Conservation (phyloP, 1,284 basidiomycete species). For the Acaromyces ingoldii region DNA sequence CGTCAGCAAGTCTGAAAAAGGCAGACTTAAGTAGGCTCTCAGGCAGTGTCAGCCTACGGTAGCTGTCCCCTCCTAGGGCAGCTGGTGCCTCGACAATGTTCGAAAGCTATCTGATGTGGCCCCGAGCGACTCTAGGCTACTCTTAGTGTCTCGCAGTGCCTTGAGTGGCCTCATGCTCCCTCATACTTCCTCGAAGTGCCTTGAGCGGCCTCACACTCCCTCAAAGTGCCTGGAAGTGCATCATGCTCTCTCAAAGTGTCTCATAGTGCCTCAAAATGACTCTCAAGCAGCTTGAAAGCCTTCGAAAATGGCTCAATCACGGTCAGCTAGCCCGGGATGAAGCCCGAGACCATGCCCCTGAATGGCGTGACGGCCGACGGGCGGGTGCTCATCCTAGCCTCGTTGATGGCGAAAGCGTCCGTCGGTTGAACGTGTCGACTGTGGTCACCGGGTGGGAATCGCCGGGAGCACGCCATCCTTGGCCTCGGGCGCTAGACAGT, state of each 20-base stretch:
- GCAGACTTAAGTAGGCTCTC: neutral
- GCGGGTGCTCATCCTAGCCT: no score
- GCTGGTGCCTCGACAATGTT: neutral
- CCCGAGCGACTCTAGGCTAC: neutral
- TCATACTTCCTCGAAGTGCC: neutral
- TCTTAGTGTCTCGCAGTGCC: neutral
- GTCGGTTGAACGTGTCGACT: no score
- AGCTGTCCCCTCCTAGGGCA: neutral
- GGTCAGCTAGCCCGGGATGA: no score
- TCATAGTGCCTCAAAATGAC: neutral
- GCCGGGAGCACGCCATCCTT: no score
- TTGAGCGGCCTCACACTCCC: neutral
- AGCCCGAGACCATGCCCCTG: no score
- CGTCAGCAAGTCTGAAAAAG: neutral
- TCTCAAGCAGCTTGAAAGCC: no score
- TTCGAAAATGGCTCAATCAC: no score
- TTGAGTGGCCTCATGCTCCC: neutral
- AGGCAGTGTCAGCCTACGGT: neutral
- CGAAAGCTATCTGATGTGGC: neutral
- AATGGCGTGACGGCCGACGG: no score
- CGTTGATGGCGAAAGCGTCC: no score
- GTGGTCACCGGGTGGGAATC: no score
- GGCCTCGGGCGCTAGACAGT: no score
- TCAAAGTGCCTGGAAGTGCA: neutral
- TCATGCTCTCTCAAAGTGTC: neutral